These are phyloP conservation scores for Westerdykella aurantiaca DNA, from an alignment of 2,329 filamentous ascomycete species.

Conservation along the genomic window DNA sequence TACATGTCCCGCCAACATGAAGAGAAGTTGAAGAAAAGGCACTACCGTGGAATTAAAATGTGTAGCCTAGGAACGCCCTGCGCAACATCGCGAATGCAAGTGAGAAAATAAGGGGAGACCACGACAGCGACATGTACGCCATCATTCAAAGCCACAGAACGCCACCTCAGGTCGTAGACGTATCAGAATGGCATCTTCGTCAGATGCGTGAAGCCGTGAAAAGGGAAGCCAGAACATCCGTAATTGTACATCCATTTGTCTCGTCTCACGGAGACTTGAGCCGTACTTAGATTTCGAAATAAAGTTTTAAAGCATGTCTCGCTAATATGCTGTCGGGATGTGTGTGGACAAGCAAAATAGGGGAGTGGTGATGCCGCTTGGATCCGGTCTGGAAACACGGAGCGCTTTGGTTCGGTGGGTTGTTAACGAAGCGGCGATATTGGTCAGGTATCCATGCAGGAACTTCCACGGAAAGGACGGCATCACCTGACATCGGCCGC, in stretches of 20 bases:
- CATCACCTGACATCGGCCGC: constrained; percentile 20
- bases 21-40: neutral
- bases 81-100: constrained; percentile 8
- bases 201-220: neutral
- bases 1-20: neutral
- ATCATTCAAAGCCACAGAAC: constrained; percentile 1
- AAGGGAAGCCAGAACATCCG: neutral
- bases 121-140: constrained; percentile 8
- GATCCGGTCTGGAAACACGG: constrained; percentile 5
- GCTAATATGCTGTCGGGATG: too few species aligned
- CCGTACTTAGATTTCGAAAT: neutral
- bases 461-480: constrained; percentile 11
- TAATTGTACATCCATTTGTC: constrained; percentile 6
- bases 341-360: neutral
- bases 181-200: neutral
- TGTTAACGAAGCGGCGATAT: constrained; percentile 15
- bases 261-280: constrained; percentile 3
- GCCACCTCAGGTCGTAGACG: constrained; percentile 1
- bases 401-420: constrained; percentile 4
- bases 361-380: constrained; percentile 5
- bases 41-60: neutral
- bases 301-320: too few species aligned
- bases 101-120: constrained; percentile 1
- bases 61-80: neutral
- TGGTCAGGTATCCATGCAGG: constrained; percentile 34